phyloP scores from a whole-genome alignment of 2,329 filamentous ascomycete species.

The Cadophora malorum region DNA sequence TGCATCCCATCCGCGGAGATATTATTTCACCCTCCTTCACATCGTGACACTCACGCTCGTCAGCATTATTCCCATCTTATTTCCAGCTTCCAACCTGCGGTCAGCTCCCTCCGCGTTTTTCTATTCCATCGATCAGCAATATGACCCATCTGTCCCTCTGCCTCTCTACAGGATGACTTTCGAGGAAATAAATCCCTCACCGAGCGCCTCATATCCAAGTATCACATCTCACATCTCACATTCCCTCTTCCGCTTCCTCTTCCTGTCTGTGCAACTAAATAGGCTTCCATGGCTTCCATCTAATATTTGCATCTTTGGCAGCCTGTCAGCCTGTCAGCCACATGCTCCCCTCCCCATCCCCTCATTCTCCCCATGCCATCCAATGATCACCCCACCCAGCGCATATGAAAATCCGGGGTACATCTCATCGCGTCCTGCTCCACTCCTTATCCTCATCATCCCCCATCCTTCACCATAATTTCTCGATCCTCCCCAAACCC shows the following conservation, averaged over 20 bases:
- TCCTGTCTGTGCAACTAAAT: too few species aligned
- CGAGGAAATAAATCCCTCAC: not conserved
- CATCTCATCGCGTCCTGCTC: not conserved
- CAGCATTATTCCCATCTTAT: not conserved
- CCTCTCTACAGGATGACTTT: not conserved
- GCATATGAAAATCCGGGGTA: not conserved
- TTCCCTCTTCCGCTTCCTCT: not conserved
- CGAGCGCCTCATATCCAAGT: too few species aligned
- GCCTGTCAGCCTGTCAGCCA: not conserved
- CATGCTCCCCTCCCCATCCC: not conserved
- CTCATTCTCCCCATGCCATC: too few species aligned
- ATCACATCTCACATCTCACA: not conserved
- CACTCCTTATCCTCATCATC: not conserved
- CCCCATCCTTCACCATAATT: not conserved
- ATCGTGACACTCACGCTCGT: too few species aligned
- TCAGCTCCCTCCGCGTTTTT: not conserved
- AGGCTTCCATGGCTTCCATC: too few species aligned
- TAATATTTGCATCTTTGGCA: too few species aligned
- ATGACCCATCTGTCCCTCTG: not conserved
- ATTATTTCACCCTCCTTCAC: too few species aligned
- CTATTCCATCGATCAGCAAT: not conserved
- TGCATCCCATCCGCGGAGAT: too few species aligned
- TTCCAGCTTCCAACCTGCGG: not conserved
- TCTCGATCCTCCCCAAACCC: not conserved
- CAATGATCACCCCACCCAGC: too few species aligned